Evolutionary conservation across 2,329 filamentous ascomycete species (phyloP), one percentile per base, ranked within the genome.

Genomic region (Ilyonectria robusta): DNA sequence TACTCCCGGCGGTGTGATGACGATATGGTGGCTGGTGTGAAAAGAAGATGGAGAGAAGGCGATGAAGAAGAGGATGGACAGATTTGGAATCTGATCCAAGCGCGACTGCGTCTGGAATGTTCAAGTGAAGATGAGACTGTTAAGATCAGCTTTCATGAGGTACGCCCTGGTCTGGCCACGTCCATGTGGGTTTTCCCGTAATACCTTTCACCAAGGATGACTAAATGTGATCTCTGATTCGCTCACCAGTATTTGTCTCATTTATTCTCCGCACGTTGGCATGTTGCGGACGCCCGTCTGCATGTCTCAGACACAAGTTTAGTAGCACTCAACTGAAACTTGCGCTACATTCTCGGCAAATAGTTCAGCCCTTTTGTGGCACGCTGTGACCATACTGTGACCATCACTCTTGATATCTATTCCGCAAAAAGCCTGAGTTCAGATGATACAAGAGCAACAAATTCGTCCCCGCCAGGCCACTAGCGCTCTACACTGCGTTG

Each of bases 391-490:
- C 4, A 23, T 4, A 4, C 23, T 23, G 3, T 21, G 23, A 23
- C 3, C 21, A 23, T 3, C 3, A 23, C 21, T 23, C 21, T 23
- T 23, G 21, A 23, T 23, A 23, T 23, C 21, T 23, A 23, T 23
- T 23, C 2, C 21, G 21, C 21, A 23, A 23, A 2, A 23, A 23
- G 21, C 21, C 21, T 23, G 23, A 23, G 23, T 23, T 23, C 23
- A 4, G 23, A 23, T 23, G 23, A 23, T 23, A 4, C 23, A 23
- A 23, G 23, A 23, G 23, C 23, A 23, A 23, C 23, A 4, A 3
- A 23, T 23, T 23, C 23, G 23, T 72, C 2, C 63, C 63, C 1
- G 55, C 69, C 42, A 72, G 70, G 63, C 67, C 69, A 0, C 70
- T 69, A 0, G 70, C 69, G 3, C 69, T 72, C 10, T 72, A 67